Evolutionary conservation across 2,329 filamentous ascomycete species (phyloP), one percentile per base, ranked within the genome.

Genomic region (Pestalotiopsis sp.): DNA sequence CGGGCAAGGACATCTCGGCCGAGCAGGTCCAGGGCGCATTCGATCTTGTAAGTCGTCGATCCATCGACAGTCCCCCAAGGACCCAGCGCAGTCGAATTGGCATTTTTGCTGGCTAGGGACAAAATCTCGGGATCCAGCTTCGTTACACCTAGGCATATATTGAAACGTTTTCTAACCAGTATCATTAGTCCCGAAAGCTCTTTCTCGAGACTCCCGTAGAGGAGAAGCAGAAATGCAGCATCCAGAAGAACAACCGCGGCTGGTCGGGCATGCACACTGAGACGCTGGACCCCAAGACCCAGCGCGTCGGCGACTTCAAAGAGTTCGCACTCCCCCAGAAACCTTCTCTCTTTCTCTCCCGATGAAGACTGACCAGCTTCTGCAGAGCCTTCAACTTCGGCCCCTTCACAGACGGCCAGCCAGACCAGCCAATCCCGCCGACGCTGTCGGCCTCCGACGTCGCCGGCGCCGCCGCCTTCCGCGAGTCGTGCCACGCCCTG

Each of bases 251-350:
- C 83, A 98, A 98, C 77, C 89, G 90, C 57, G 96, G 95, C 69
- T 99, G 95, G 94, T 89, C 92, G 1, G 90, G 90, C 17, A 95
- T 97, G 92, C 92, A 95, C 75, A 89, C 90, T 13, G 95, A 99
- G 81, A 95, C 92, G 0, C 83, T 98, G 12, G 95, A 98, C 78
- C 94, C 95, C 2, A 89, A 90, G 73, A 90, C 90, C 67, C 94
- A 98, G 79, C 89, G 90, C 79, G 93, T 90, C 39, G 93, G 93
- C 17, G 94, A 97, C 76, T 94, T 93, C 74, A 97, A 97, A 85
- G 93, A 97, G 93, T 95, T 81, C 75, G 82, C 74, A 17, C 55
- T 31, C 36, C 31, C 25, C 20, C 25, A 36, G 23, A 17, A 25
- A 14, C 14, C 31, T 17, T 2, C 9, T 36, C n/a, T 36, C 5